These are phyloP conservation scores for Pichia inconspicua DNA, from an alignment of 1,139 yeast species.

Conservation along the genomic window DNA sequence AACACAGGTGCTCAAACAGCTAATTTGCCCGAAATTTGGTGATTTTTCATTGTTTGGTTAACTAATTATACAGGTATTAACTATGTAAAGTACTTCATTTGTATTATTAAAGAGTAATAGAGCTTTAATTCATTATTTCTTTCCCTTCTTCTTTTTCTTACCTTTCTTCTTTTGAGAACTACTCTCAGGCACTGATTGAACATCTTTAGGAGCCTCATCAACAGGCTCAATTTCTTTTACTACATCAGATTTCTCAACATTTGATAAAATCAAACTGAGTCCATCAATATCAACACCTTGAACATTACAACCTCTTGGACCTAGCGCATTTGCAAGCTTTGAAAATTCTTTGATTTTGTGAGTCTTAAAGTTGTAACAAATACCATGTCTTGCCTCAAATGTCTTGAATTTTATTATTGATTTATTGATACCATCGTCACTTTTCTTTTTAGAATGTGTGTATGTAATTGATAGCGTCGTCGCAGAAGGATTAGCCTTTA, in stretches of 20 bases:
- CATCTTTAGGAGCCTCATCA: not conserved
- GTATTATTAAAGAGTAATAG: not conserved
- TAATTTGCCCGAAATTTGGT: constrained; percentile 13
- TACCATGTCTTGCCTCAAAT: constrained; percentile 64
- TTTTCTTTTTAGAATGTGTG: constrained; percentile 20
- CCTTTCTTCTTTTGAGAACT: constrained; percentile 11
- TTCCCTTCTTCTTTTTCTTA: constrained; percentile 24
- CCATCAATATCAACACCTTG: constrained; percentile 17
- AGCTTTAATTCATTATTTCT: constrained; percentile 13
- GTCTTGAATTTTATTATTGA: constrained; percentile 53
- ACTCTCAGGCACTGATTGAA: not conserved
- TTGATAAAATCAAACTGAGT: constrained; percentile 13
- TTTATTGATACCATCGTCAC: constrained; percentile 11
- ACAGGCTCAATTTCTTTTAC: constrained; percentile 1
- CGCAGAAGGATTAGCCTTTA: constrained; percentile 42
- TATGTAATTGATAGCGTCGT: constrained; percentile 44
- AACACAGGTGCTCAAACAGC: constrained; percentile 2
- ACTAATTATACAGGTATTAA: not conserved
- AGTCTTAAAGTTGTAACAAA: constrained; percentile 56
- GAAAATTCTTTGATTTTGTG: constrained; percentile 70
- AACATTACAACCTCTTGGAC: constrained; percentile 57
- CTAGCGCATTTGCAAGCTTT: constrained; percentile 70
- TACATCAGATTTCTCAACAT: constrained; percentile 12
- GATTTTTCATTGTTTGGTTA: constrained; percentile 5
- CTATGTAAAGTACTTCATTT: not conserved